Evolutionary conservation across 768 basidiomycete genomes (phyloP).

Genomic region (Flagelloscypha sp.): DNA sequence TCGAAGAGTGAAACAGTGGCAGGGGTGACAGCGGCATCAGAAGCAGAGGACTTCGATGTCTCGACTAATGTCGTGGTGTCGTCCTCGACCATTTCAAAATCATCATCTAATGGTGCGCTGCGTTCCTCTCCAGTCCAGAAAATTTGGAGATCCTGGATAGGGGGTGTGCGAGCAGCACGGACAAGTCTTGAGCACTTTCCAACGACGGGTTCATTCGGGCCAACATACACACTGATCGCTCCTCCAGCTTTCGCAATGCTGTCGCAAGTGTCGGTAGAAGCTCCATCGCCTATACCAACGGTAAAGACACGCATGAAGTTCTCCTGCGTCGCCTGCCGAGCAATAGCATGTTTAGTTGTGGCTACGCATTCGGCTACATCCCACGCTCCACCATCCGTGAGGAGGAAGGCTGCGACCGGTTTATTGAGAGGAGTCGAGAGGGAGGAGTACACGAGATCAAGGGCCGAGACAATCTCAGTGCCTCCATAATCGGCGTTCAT

Average conservation of each 20-base stretch:
- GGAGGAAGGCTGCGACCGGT: constrained; percentile 31
- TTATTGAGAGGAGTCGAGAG: constrained; percentile 6
- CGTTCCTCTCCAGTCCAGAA: constrained; percentile 40
- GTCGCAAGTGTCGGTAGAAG: constrained; percentile 32
- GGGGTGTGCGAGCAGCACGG: constrained; percentile 27
- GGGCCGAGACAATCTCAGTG: constrained; percentile 9
- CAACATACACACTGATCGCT: constrained; percentile 31
- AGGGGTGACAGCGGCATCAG: constrained; percentile 5
- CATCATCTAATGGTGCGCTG: too few relatives aligned
- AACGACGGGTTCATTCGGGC: constrained; percentile 23
- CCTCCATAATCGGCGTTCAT: constrained; percentile 10
- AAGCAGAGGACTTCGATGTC: too few relatives aligned
- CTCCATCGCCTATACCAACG: constrained; percentile 34
- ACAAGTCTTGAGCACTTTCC: constrained; percentile 34
- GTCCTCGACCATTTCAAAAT: neutral
- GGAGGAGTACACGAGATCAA: neutral
- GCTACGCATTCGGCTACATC: constrained; percentile 8
- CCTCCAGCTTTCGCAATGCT: constrained; percentile 33
- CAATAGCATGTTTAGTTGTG: constrained; percentile 15
- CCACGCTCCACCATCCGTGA: constrained; percentile 35
- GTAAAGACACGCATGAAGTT: constrained; percentile 30
- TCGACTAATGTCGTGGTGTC: too few relatives aligned
- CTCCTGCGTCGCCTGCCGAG: constrained; percentile 10
- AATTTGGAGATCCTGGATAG: constrained; percentile 31
- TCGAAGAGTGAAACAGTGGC: too few relatives aligned